Base-by-base conservation (phyloP, 169 alveolate species). In the Cryptosporidium andersoni region DNA sequence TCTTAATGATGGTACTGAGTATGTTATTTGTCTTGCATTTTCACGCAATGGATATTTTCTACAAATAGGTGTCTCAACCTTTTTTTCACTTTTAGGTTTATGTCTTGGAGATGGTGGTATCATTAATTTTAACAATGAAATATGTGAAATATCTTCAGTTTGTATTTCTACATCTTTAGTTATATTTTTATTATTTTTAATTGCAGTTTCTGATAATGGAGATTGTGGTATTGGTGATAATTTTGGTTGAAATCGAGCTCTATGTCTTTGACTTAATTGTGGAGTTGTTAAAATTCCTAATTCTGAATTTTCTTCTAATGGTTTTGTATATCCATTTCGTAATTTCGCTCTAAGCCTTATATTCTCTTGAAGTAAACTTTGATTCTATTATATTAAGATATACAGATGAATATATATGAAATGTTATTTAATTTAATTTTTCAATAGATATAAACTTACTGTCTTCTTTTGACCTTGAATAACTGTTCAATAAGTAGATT, bases 221-320 rank as follows among this genome's bases (percentile, higher is more conserved):
- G 85, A 74, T 36, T 74, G 85, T 34, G 85, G 74, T 47, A 74
- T 74, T 12, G 85, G 85, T 25, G 85, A 74, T 48, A 74, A 43
- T 58, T 52, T 74, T 40, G 85, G 85, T 11, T 74, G 85, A 16
- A 74, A 74, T 34, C 60, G 55, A 9, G 60, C 85, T 58, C 85
- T 74, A 43, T 68, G 55, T 74, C 55, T 74, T 58, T 74, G 85
- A 42, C 85, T 74, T 25, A 74, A 64, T 11, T 74, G 67, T 12
- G 85, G 85, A 45, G 85, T 66, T 55, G 85, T 56, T 4, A 58
- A 47, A 47, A 62, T 14, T 25, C 14, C 14, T 40, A 67, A n/a
- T 2, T 25, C 4, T 16, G 9, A 37, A 56, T 43, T 43, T 34
- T 74, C 85, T 8, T 74, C 67, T 6, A 43, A 58, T 56, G 42